Evolutionary conservation across 495 filamentous ascomycete genomes (phyloP), one percentile per base, ranked within the genome.

Genomic region (Tirmania nivea): DNA sequence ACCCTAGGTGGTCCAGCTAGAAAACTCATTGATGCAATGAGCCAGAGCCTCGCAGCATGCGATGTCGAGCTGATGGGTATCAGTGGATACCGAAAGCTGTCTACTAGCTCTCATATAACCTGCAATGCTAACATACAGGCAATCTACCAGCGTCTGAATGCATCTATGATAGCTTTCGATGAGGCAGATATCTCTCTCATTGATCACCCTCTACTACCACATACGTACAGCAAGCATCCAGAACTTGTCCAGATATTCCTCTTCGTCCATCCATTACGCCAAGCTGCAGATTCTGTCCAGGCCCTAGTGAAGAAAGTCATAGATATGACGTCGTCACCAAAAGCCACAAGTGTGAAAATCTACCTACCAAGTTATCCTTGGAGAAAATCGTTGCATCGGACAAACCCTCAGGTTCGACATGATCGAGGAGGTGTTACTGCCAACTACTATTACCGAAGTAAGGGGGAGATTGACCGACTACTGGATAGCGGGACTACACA

Each of bases 351-450:
- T 55, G 67, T 67, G 65, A 65, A 59, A 1, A 53, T 76, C 25
- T 67, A 73, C 51, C 58, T 66, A 0, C 75, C 75, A 16, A 69
- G 69, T 11, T 77, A 78, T 55, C 73, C 73, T 10, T 68, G 70
- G 8, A 39, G 51, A n/a, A 75, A 78, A 57, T 66, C 71, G 1
- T 35, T 76, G 1, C 66, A 76, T 51, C 67, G 75, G 21, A 68
- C 69, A 9, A 77, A 75, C 59, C 67, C 71, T 14, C 74, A 77
- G 55, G 75, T 78, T 21, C 65, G 71, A 12, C 75, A 78, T 60
- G 75, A 78, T 57, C 66, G 75, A 53, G 75, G 75, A 35, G 75
- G 75, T 8, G 64, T 75, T 11, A 75, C 75, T 34, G 71, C 69
- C 8, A 68, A 66, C 16, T 75, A 69, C 49, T 78, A 74, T 58